phyloP scores from a whole-genome alignment of 345 rosid species.

The Citrus australasica region DNA sequence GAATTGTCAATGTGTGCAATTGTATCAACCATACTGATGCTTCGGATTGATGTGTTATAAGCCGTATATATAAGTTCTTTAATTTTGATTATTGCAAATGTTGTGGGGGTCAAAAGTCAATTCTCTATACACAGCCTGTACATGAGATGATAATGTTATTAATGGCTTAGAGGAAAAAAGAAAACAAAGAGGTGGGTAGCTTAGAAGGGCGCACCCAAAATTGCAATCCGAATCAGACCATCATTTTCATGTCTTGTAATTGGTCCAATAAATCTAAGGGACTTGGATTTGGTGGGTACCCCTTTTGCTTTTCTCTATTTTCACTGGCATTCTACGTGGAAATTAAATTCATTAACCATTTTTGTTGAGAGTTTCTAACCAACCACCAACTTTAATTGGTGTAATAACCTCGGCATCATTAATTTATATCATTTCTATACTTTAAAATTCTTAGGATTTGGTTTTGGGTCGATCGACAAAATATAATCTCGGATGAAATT shows the following conservation, averaged over 20 bases:
- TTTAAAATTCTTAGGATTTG: no score
- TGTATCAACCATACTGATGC: no score
- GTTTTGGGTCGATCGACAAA: no score
- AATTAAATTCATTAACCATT: not conserved
- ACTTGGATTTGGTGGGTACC: conserved; percentile 11
- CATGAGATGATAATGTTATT: conserved; percentile 25
- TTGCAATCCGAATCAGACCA: conserved; percentile 65
- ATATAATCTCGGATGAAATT: no score
- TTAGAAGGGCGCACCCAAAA: conserved; percentile 37
- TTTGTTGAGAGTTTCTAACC: no score
- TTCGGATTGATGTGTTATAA: no score
- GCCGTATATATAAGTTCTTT: not conserved
- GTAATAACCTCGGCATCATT: no score
- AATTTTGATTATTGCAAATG: not conserved
- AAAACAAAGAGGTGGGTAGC: conserved; percentile 16
- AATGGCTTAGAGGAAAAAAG: conserved; percentile 2
- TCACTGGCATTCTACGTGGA: conserved; percentile 1
- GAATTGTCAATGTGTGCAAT: no score
- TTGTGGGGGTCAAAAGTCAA: not conserved
- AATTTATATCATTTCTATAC: no score
- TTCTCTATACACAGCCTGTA: not conserved
- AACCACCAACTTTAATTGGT: no score
- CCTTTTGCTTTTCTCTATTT: not conserved
- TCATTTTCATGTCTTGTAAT: conserved; percentile 33
- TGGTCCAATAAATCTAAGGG: conserved; percentile 21